Base-by-base conservation (phyloP, 2,329 filamentous ascomycete genomes). In the Cadophora sp. region DNA sequence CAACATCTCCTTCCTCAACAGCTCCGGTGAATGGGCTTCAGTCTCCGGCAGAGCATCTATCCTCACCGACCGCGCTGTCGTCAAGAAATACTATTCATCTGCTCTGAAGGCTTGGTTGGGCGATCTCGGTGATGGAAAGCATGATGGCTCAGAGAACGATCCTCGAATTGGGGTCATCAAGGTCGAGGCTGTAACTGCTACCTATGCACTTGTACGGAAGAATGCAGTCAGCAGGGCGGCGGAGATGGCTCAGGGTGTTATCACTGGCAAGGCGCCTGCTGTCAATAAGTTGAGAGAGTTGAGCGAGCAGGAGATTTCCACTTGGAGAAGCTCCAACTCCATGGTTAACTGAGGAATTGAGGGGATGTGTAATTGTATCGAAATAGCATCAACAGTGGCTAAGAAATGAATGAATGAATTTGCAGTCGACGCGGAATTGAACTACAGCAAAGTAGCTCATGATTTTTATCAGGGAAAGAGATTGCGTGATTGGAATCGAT, bases 31-130 rank as follows among this genome's bases (percentile, higher is more conserved):
- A 78, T 97, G 94, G 94, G 93, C 93, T 0, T 96, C 92, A 2
- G 83, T 97, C 69, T 91, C 91, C n/a, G 94, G 94, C 60, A 84
- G 83, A 0, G 89, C 92, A 0, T 82, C 81, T 30, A 84, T 97
- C 73, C 82, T 91, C 73, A 91, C 90, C 16, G 90, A 95, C 76
- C 87, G 89, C 24, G 82, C 81, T 1, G 79, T 87, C 24, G 85
- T 97, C 65, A 84, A 87, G 77, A 91, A 94, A 80, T 87, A 93
- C 80, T 97, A 97, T 80, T 89, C 83, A 24, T 85, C 88, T 0
- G 77, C 83, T 0, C 82, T 97, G 68, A 94, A 94, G 82, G 91
- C 92, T 0, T 97, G 94, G 94, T 76, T 97, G 18, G 94, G 94
- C 6, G 93, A 97, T 71, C 84, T 97, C 20, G 91, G 90, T 24